Base-by-base conservation (phyloP, 495 filamentous ascomycete species). In the Bathelium albidoporum region DNA sequence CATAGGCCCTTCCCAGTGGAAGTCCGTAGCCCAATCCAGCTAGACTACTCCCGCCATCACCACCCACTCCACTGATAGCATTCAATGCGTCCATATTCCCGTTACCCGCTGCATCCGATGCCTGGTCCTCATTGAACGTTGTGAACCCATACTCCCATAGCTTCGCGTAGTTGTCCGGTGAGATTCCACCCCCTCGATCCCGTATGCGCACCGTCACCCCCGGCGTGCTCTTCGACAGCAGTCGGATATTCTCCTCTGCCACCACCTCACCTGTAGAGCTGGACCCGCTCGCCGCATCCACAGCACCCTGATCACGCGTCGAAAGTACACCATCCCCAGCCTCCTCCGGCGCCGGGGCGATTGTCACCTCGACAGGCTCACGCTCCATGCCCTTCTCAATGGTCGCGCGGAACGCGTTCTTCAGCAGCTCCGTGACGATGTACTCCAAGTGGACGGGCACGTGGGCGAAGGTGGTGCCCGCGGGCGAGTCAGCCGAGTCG, bases 81-180 rank as follows among this genome's bases (percentile, higher is more conserved):
- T 85, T 88, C 64, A 92, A 75, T 0, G 84, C 89, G 68, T 90
- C 87, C 62, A 83, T 78, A 39, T 77, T 78, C 2, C 79, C 76
- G 62, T 78, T 80, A 59, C 52, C 59, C 41, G 28, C 53, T 10
- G 62, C 65, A 14, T 65, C 63, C 11, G 68, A 65, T 73, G 68
- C 83, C 77, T 84, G 80, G 11, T 82, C 79, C 24, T 95, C 88
- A 26, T 82, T 87, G 72, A 97, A 97, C 0, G 94, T 98, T 10
- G 92, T 96, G 73, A 96, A 98, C 61, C 85, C 89, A 73, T 97
- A 98, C 32, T 89, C 90, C 92, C 92, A 98, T 43, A 98, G 91
- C 63, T 95, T 86, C 5, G 86, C 85, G 10, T 95, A 72, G 20
- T 90, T 84, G 14, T 90, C 89, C 0, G 91, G 89, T 0, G 82